Percentiles rank a stretch among this genome's conserved stretches.
These are phyloP conservation scores for Peltaster fructicola DNA, from an alignment of 2,329 filamentous ascomycete species.

Conservation along the genomic window DNA sequence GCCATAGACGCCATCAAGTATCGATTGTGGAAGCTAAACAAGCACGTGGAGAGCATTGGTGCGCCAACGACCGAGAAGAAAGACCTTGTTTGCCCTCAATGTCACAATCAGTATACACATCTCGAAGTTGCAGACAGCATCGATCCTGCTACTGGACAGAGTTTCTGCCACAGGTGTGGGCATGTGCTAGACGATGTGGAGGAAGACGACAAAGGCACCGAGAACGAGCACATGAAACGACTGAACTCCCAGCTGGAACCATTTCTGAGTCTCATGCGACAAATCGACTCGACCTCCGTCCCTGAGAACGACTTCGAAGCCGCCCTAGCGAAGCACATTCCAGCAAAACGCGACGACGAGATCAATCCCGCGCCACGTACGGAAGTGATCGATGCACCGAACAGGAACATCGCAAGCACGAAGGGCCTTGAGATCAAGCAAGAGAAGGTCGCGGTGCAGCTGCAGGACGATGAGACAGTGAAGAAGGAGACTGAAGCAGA, in stretches of 20 bases:
- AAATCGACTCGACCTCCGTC: constrained; percentile 57
- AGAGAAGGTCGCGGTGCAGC: constrained; percentile 18
- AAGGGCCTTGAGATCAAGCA: constrained; percentile 19
- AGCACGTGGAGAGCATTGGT: constrained; percentile 69
- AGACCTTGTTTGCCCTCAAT: constrained; percentile 71
- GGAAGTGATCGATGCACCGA: constrained; percentile 18
- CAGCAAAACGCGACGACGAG: constrained; percentile 48
- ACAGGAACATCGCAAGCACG: constrained; percentile 15
- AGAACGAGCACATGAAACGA: constrained; percentile 47
- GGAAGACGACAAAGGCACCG: constrained; percentile 38
- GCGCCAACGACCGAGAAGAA: constrained; percentile 69
- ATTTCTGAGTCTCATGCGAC: constrained; percentile 56
- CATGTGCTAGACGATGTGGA: constrained; percentile 42
- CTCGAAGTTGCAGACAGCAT: constrained; percentile 73
- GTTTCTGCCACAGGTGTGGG: constrained; percentile 67
- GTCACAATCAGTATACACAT: constrained; percentile 71
- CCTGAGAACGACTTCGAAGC: constrained; percentile 57
- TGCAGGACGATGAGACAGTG: constrained; percentile 19
- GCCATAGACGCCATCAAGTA: constrained; percentile 95
- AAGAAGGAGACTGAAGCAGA: constrained; percentile 16
- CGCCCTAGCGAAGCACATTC: constrained; percentile 44
- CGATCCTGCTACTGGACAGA: constrained; percentile 37
- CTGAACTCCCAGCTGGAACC: constrained; percentile 67
- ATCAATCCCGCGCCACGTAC: constrained; percentile 37
- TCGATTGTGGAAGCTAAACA: constrained; percentile 73